These are phyloP conservation scores for Paecilomyces variotii DNA, from an alignment of 2,329 filamentous ascomycete species.

Conservation along the genomic window DNA sequence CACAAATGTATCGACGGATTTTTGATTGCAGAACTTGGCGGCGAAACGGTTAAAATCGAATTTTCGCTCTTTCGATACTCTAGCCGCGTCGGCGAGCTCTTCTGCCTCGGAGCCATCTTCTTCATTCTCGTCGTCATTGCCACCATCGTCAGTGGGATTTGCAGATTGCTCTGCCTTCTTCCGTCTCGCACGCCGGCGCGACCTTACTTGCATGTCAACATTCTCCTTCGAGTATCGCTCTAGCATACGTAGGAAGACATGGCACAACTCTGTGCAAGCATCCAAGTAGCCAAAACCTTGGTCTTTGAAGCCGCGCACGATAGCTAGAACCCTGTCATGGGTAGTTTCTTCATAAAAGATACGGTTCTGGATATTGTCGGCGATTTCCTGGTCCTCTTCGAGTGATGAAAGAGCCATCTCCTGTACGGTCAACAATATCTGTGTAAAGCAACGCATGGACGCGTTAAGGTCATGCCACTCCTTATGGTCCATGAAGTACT, in stretches of 20 bases:
- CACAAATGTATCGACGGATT: conserved; percentile 82
- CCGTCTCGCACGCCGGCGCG: conserved; percentile 61
- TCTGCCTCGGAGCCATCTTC: conserved; percentile 59
- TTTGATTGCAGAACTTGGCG: conserved; percentile 71
- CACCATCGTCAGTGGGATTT: conserved; percentile 16
- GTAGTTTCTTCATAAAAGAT: conserved; percentile 98
- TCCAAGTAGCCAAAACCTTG: conserved; percentile 93
- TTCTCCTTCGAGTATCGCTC: conserved; percentile 95
- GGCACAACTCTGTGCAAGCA: conserved; percentile 78
- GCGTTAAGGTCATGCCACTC: conserved; percentile 81
- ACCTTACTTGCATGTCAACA: conserved; percentile 84
- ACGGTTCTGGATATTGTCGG: conserved; percentile 90
- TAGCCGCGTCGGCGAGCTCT: conserved; percentile 63
- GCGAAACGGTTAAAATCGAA: conserved; percentile 88
- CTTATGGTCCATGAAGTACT: conserved; percentile 70
- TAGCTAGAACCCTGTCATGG: conserved; percentile 75
- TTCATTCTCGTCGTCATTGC: conserved; percentile 48
- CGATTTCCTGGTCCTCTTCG: conserved; percentile 95
- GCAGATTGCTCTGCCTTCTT: conserved; percentile 42
- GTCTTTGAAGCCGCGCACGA: conserved; percentile 80
- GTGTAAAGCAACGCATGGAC: conserved; percentile 88
- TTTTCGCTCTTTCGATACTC: conserved; percentile 70
- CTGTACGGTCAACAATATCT: conserved; percentile 85
- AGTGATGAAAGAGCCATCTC: conserved; percentile 78
- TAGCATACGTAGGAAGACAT: conserved; percentile 85